These are phyloP conservation scores for Globisporangium canariense DNA, from an alignment of 352 stramenopile species.

Conservation along the genomic window DNA sequence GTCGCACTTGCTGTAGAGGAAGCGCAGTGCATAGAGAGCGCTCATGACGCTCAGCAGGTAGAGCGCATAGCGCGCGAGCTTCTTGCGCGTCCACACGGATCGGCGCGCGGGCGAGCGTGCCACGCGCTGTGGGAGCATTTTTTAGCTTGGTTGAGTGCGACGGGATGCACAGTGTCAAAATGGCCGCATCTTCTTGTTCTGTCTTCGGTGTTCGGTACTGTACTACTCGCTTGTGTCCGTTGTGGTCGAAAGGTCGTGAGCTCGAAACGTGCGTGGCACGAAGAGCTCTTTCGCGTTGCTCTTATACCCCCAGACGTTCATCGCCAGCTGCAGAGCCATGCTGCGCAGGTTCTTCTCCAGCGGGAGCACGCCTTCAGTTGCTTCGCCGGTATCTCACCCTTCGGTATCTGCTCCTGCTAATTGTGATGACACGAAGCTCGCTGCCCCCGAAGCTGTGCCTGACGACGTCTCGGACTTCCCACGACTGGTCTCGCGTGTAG, in stretches of 20 bases:
- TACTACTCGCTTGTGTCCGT: background rate
- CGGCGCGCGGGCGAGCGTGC: slow-evolving; percentile 18
- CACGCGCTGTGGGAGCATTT: slow-evolving; percentile 20
- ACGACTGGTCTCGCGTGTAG: slow-evolving; percentile 27
- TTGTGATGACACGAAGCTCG: background rate
- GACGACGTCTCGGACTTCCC: slow-evolving; percentile 21
- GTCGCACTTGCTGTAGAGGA: slow-evolving; percentile 75
- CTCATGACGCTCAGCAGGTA: slow-evolving; percentile 23
- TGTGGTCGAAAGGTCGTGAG: background rate
- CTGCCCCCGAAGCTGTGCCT: slow-evolving; percentile 3
- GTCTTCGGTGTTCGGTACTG: background rate
- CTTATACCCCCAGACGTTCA: background rate
- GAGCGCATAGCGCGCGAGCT: slow-evolving; percentile 29
- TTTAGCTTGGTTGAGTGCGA: background rate
- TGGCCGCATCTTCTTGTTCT: background rate
- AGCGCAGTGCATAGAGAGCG: slow-evolving; percentile 42
- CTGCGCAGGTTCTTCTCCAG: slow-evolving; percentile 55
- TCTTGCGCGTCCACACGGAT: slow-evolving; percentile 20
- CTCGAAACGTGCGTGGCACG: background rate
- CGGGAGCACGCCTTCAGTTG: background rate
- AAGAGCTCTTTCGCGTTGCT: background rate
- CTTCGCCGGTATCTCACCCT: background rate
- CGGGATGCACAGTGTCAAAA: too few species aligned
- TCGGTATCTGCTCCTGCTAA: background rate
- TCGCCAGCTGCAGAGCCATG: slow-evolving; percentile 23